Evolutionary conservation across 768 basidiomycete species (phyloP), one percentile per base, ranked within the genome.

Genomic region (Termitomyces titanicus): DNA sequence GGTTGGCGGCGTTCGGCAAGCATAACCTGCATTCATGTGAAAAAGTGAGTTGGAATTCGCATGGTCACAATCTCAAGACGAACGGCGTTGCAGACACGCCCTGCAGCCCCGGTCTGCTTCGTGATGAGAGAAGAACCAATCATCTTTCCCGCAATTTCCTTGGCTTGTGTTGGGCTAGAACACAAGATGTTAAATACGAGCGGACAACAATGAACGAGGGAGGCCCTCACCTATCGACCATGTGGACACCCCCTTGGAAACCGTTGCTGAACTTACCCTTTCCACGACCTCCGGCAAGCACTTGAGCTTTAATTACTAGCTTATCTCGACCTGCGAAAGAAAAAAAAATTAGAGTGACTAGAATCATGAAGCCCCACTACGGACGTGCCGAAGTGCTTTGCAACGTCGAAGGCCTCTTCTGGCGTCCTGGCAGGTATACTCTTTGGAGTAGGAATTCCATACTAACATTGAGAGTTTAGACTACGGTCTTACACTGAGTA

Each of bases 281-380:
- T 64, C 97, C 97, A 67, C 97, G 87, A 60, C 97, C 97, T 65
- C 97, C 97, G 61, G 97, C 97, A 53, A 99, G 88, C 7, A 99
- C 97, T 71, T 99, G 97, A 37, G 97, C 97, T 75, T 98, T 98
- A 74, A 99, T 95, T 33, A 99, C 96, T 50, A 96, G 86, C 59
- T 84, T 82, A 53, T 88, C 78, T 31, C 78, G 77, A 58, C 85
- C 93, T 96, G 66, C 24, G 49, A 15, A 40, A 35, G 3, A 43
- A 47, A 39, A 54, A 43, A 47, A 39, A 54, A 47, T 56, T 49
- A 44, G 55, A 54, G 40, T 24, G 33, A 44, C 31, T 47, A 47
- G 52, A 53, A 58, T 51, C 48, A 42, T 27, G 18, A n/a, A 37
- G 5, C 20, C 34, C 15, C 24, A 31, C 42, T 46, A 53, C 52